Conservation (phyloP, 108 stramenopile genomes). For the Phaeodactylum tricornutum region DNA sequence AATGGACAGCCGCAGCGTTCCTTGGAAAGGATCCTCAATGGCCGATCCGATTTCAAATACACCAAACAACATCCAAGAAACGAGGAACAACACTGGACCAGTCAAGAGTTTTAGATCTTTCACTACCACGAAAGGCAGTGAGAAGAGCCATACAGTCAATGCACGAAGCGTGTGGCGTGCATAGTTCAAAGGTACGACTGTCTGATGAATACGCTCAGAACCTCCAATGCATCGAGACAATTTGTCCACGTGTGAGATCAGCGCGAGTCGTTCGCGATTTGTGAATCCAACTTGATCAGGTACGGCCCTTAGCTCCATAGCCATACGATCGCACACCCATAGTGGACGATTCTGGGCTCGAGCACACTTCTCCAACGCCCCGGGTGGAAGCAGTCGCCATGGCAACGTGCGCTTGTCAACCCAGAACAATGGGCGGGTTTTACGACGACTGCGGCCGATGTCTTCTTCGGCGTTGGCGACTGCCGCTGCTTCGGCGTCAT, state of each 20-base stretch:
- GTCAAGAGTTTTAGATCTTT: slow-evolving; percentile 68
- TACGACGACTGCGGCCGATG: slow-evolving; percentile 40
- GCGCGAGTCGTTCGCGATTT: slow-evolving; percentile 70
- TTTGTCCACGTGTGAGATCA: slow-evolving; percentile 72
- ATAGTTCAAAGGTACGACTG: slow-evolving; percentile 91
- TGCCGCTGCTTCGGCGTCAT: slow-evolving; percentile 24
- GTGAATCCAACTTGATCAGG: slow-evolving; percentile 61
- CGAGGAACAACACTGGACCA: slow-evolving; percentile 67
- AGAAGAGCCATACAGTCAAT: slow-evolving; percentile 84
- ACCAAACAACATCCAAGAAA: slow-evolving; percentile 91
- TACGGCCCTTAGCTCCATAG: slow-evolving; percentile 46
- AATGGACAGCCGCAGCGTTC: slow-evolving; percentile 68
- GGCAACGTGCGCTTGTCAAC: slow-evolving; percentile 77
- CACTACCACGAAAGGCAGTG: slow-evolving; percentile 82
- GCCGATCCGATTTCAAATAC: slow-evolving; percentile 89
- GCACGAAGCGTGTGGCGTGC: slow-evolving; percentile 86
- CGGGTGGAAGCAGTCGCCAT: slow-evolving; percentile 60
- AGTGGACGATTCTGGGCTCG: slow-evolving; percentile 82
- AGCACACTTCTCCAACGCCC: slow-evolving; percentile 64
- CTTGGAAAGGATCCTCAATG: slow-evolving; percentile 95
- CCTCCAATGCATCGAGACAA: slow-evolving; percentile 70
- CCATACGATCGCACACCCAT: slow-evolving; percentile 81
- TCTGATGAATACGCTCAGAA: slow-evolving; percentile 92
- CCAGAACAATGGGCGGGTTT: slow-evolving; percentile 67
- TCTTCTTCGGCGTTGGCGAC: slow-evolving; percentile 62